A percentile compares a stretch with the other conserved stretches of the same genome.
These are phyloP conservation scores for Silene conica DNA, from an alignment of 148 eudicot species.

Conservation along the genomic window DNA sequence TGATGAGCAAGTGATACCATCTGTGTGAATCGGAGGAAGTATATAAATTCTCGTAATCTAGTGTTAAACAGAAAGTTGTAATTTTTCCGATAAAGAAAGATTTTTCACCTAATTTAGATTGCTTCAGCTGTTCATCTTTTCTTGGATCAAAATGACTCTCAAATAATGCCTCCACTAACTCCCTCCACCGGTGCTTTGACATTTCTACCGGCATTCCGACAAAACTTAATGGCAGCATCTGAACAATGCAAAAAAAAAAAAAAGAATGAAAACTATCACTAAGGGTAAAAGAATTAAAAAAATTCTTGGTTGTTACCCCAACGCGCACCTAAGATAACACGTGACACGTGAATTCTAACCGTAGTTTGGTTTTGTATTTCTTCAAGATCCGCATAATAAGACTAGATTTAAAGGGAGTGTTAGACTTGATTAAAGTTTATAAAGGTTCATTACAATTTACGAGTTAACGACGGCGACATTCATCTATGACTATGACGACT, in stretches of 20 bases:
- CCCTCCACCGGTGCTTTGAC: slow-evolving; percentile 56
- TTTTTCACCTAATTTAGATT: slow-evolving; percentile 55
- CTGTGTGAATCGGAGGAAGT: no score
- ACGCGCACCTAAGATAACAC: background rate
- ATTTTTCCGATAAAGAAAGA: background rate
- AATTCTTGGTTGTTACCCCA: background rate
- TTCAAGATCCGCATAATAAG: no score
- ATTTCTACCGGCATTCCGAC: slow-evolving; percentile 34
- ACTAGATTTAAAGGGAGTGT: no score
- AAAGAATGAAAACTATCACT: background rate
- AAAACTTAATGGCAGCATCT: slow-evolving; percentile 35
- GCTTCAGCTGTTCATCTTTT: slow-evolving; percentile 57
- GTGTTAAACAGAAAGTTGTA: background rate
- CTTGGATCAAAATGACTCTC: slow-evolving; percentile 51
- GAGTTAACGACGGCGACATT: no score
- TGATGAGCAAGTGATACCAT: no score
- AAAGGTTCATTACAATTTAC: no score
- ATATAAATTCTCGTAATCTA: background rate
- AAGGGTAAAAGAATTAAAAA: background rate
- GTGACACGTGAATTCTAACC: background rate
- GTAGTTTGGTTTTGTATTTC: no score
- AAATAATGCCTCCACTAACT: slow-evolving; percentile 39
- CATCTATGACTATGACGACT: no score
- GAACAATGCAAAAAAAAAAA: slow-evolving; percentile 14
- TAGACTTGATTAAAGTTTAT: no score